Evolutionary conservation across 306 rosid species (phyloP).

Genomic region (Ceratonia siliqua): DNA sequence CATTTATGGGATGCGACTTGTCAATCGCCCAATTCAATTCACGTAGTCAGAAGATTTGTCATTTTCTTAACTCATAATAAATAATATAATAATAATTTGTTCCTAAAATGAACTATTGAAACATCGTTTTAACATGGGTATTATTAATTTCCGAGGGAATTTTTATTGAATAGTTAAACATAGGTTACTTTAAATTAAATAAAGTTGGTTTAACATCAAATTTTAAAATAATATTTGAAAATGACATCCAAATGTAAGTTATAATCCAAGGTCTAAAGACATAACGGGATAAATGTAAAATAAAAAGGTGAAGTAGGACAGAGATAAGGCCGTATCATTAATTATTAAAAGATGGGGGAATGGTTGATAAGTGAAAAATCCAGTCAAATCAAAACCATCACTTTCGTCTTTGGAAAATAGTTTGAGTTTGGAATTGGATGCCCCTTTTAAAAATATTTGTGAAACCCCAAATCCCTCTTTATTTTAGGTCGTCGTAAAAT

Average conservation of each 20-base stretch:
- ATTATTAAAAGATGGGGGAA: background rate
- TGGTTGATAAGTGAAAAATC: background rate
- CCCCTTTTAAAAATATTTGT: background rate
- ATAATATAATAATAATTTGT: background rate
- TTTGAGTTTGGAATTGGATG: conserved; percentile 10
- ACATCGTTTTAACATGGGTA: too few species aligned
- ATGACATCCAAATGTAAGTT: too few species aligned
- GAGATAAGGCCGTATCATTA: background rate
- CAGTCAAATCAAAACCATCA: background rate
- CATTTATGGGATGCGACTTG: conserved; percentile 1
- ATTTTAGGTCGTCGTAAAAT: background rate
- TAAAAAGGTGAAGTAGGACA: background rate
- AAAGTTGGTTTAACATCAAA: too few species aligned
- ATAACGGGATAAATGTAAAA: background rate
- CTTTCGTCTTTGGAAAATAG: background rate
- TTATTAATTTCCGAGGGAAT: too few species aligned
- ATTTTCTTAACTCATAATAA: background rate
- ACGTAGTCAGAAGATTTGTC: background rate
- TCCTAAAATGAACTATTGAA: background rate
- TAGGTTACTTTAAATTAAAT: too few species aligned
- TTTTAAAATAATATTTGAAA: too few species aligned
- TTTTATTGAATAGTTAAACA: too few species aligned
- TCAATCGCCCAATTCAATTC: background rate
- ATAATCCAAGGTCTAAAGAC: too few species aligned
- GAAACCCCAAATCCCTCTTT: background rate